Evolutionary conservation across 2,329 filamentous ascomycete species (phyloP), one percentile per base, ranked within the genome.

Genomic region (Claviceps arundinis): DNA sequence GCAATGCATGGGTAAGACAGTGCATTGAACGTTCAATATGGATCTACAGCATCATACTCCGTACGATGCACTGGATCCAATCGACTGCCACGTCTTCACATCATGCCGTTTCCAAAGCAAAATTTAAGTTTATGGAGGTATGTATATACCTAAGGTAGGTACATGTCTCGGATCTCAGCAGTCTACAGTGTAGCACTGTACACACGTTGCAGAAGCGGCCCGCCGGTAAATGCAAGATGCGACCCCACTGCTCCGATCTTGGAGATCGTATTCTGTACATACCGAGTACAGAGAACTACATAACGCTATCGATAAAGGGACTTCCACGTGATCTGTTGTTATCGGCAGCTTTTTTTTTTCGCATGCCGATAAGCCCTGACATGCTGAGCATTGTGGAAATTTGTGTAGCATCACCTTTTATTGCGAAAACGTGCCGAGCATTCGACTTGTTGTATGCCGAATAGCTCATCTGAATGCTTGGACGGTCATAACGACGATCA

Each of bases 291-390:
- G 4, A 24, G 24, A 24, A 24, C 24, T 22, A 22, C 22, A 22
- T 24, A 24, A 24, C 5, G 5, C 24, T 24, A 64, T 64, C 62
- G 58, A 61, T 60, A 61, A 57, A 5, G 3, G 1, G 22, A 5
- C 30, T 42, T 52, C 56, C 58, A 60, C 60, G 58, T 62, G 58
- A 59, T 52, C 19, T 16, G 9, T 11, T 45, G 54, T 60, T 61
- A 62, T 61, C 58, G 53, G 52, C 53, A 49, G 56, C 55, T 60
- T 64, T 66, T 65, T 65, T 60, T 52, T 64, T 61, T 13, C 3
- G n/a, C 37, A 13, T 49, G 37, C 43, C 52, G 55, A 56, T 56
- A 55, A 52, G 48, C 48, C 17, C 16, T 24, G 34, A n/a, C 19
- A 30, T 16, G 16, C 16, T 19, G 22, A 50, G 54, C 52, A 7